These are phyloP conservation scores for Marsdenia floribunda DNA, from an alignment of 257 asterid genomes.

Conservation along the genomic window DNA sequence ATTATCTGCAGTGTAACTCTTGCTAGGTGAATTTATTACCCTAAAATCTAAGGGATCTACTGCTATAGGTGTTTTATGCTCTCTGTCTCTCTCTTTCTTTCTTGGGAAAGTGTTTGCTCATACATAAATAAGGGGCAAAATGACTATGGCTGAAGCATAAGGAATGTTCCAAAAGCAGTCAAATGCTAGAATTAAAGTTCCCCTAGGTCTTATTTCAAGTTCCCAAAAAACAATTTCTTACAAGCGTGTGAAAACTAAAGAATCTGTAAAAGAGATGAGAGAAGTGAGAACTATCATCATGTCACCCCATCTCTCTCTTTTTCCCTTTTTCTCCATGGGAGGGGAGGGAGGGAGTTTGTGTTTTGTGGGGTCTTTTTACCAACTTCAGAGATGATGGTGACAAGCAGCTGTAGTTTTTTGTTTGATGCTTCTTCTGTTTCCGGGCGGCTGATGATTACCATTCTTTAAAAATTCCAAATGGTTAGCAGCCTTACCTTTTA, in stretches of 20 bases:
- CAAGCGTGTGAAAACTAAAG: constrained; percentile 18
- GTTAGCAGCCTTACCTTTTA: neutral
- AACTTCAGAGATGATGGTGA: neutral
- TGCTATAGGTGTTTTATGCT: neutral
- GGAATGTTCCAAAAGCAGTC: constrained; percentile 46
- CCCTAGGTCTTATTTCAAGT: constrained; percentile 21
- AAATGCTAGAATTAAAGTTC: constrained; percentile 29
- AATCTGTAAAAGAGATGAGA: constrained; percentile 19
- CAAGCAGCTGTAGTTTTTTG: neutral
- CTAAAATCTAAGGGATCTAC: no score
- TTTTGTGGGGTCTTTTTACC: constrained; percentile 5
- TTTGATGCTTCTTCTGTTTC: neutral
- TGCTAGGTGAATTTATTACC: no score
- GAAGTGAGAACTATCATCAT: neutral
- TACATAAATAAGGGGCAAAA: constrained; percentile 1
- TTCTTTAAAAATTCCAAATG: neutral
- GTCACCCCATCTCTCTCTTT: constrained; percentile 4
- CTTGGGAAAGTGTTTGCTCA: no score
- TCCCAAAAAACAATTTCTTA: constrained; percentile 15
- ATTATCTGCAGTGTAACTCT: no score
- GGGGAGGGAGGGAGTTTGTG: neutral
- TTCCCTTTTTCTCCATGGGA: neutral
- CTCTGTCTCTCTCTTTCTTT: neutral
- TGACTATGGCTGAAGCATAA: constrained; percentile 14
- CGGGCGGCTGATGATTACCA: neutral